Conservation (phyloP, 1,284 basidiomycete species). For the Neolentinus lepideus region DNA sequence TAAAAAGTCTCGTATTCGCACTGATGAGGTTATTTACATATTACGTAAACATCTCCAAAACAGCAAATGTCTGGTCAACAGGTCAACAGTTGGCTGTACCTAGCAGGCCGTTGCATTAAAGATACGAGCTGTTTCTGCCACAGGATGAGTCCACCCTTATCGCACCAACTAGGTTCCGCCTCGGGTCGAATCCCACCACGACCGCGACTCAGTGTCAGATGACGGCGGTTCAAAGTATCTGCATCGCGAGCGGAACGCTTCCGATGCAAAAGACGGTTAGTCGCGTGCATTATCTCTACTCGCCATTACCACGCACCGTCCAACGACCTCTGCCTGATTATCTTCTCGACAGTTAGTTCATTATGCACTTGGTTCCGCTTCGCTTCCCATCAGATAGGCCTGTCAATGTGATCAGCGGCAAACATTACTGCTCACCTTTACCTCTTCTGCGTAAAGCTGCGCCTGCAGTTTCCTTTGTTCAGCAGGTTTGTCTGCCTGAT, state of each 20-base stretch:
- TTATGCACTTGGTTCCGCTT: constrained; percentile 77
- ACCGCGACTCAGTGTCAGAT: constrained; percentile 51
- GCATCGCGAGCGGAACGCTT: constrained; percentile 80
- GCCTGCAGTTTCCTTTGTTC: constrained; percentile 43
- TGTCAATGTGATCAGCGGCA: not conserved
- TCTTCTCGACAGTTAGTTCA: constrained; percentile 74
- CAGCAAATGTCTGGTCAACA: too few species aligned
- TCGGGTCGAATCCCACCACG: constrained; percentile 63
- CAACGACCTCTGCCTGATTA: constrained; percentile 70
- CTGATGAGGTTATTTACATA: not conserved
- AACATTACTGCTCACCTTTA: constrained; percentile 45
- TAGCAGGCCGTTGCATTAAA: too few species aligned
- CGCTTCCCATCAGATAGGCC: constrained; percentile 1
- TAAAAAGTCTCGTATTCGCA: not conserved
- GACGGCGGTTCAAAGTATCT: constrained; percentile 71
- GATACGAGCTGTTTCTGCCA: not conserved
- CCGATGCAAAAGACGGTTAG: constrained; percentile 3
- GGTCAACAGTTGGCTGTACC: too few species aligned
- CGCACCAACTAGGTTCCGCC: not conserved
- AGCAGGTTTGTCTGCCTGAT: constrained; percentile 34
- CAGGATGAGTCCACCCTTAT: not conserved
- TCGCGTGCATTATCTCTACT: constrained; percentile 1
- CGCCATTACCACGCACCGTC: constrained; percentile 49
- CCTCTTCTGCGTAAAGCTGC: constrained; percentile 63
- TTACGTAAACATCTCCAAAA: not conserved